These are phyloP conservation scores for Rhynchosporium secalis DNA, from an alignment of 2,329 filamentous ascomycete species.

Conservation along the genomic window DNA sequence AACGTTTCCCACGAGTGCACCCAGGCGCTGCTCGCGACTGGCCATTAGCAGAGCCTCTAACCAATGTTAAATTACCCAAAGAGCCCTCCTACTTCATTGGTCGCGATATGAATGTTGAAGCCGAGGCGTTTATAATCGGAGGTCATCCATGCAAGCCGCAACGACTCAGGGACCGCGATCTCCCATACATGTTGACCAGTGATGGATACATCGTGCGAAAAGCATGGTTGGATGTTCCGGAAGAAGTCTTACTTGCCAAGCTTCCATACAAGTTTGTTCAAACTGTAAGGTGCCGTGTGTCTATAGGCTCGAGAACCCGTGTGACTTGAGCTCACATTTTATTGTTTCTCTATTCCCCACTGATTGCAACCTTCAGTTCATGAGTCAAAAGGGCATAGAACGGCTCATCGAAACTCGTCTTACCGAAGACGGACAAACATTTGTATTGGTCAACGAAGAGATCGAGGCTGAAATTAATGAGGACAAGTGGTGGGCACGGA, in stretches of 20 bases:
- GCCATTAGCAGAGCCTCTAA: background rate
- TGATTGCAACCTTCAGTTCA: background rate
- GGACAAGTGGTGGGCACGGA: background rate
- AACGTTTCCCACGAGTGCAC: conserved; percentile 6
- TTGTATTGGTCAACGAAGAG: conserved; percentile 6
- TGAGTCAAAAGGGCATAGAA: background rate
- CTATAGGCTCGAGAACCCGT: no score
- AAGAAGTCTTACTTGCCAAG: background rate
- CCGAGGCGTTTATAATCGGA: background rate
- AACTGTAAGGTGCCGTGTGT: background rate
- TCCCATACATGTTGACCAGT: background rate
- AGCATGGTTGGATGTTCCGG: background rate
- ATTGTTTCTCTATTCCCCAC: no score
- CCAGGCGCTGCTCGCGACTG: background rate
- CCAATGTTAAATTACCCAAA: no score
- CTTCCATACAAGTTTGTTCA: conserved; percentile 2
- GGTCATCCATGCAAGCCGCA: background rate
- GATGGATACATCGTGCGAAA: background rate
- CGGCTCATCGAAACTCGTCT: conserved; percentile 5
- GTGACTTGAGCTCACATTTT: no score
- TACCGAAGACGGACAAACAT: conserved; percentile 4
- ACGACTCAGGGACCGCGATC: background rate
- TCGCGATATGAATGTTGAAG: conserved; percentile 1
- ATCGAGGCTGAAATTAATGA: conserved; percentile 13
- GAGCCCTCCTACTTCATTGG: conserved; percentile 3